These are phyloP conservation scores for Sporodiniella umbellata DNA, from an alignment of 371 early-diverging fungal genomes.

Conservation along the genomic window DNA sequence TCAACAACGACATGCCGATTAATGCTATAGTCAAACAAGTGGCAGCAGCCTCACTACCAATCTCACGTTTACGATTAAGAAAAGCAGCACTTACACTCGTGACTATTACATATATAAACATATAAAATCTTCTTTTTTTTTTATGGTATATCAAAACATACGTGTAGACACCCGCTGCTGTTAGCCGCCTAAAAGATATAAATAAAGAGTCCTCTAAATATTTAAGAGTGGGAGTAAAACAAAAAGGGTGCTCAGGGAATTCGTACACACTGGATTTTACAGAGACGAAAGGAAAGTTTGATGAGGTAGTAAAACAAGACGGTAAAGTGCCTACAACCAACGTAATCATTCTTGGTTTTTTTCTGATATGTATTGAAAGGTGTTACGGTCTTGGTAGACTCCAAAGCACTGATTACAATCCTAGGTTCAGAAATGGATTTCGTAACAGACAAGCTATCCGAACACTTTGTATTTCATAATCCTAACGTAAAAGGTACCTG, in stretches of 20 bases:
- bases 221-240: conserved; percentile 78
- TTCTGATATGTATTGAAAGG: conserved; percentile 40
- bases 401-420: conserved; percentile 90
- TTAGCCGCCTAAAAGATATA: conserved; percentile 59
- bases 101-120: neutral
- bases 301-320: conserved; percentile 95
- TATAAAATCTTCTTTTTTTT: neutral
- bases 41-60: conserved; percentile 12
- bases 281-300: conserved; percentile 73
- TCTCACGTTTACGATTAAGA: conserved; percentile 32
- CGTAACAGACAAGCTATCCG: conserved; percentile 86
- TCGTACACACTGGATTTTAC: conserved; percentile 89
- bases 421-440: conserved; percentile 98
- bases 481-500: conserved; percentile 97
- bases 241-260: conserved; percentile 91
- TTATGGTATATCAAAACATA: neutral
- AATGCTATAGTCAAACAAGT: conserved; percentile 16
- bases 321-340: conserved; percentile 52
- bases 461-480: conserved; percentile 96
- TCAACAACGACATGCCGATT: conserved; percentile 20
- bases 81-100: conserved; percentile 50
- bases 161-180: conserved; percentile 73
- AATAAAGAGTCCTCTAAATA: conserved; percentile 58
- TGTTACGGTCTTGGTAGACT: conserved; percentile 92
- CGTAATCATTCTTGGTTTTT: neutral